phyloP scores from a whole-genome alignment of 768 basidiomycete species.

The Wakefieldia striispora region DNA sequence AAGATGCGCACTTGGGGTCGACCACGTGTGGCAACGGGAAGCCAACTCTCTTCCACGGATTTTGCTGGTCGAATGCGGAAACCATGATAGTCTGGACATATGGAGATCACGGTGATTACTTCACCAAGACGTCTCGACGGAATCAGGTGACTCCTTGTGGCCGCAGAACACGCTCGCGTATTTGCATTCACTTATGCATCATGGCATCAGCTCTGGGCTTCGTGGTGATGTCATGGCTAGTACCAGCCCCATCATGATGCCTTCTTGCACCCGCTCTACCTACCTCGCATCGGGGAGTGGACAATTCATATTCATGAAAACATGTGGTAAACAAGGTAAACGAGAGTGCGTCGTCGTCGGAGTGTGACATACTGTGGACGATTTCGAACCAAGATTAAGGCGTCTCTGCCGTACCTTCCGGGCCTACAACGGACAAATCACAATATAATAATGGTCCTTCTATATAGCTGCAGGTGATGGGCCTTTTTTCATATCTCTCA shows the following conservation, averaged over 20 bases:
- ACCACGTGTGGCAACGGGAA: conserved; percentile 3
- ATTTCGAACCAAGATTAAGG: conserved; percentile 4
- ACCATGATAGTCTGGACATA: conserved; percentile 3
- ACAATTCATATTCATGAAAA: not conserved
- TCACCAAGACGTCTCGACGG: not conserved
- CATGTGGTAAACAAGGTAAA: not conserved
- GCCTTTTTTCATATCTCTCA: conserved; percentile 14
- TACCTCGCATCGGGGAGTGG: conserved; percentile 1
- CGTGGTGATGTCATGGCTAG: conserved; percentile 2
- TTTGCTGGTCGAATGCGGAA: conserved; percentile 14
- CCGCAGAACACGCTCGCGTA: not conserved
- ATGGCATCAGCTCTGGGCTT: not conserved
- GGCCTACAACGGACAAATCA: not conserved
- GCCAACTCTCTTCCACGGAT: too few species aligned
- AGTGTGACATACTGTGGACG: not conserved
- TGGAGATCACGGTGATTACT: conserved; percentile 29
- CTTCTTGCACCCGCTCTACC: conserved; percentile 8
- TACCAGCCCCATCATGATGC: not conserved
- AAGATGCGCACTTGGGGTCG: too few species aligned
- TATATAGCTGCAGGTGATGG: not conserved
- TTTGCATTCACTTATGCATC: too few species aligned
- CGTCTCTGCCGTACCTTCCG: conserved; percentile 2
- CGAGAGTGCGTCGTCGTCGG: conserved; percentile 9
- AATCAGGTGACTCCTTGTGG: too few species aligned
- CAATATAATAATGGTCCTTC: conserved; percentile 2